Conservation (phyloP, 306 rosid genomes). For the Benincasa hispida region DNA sequence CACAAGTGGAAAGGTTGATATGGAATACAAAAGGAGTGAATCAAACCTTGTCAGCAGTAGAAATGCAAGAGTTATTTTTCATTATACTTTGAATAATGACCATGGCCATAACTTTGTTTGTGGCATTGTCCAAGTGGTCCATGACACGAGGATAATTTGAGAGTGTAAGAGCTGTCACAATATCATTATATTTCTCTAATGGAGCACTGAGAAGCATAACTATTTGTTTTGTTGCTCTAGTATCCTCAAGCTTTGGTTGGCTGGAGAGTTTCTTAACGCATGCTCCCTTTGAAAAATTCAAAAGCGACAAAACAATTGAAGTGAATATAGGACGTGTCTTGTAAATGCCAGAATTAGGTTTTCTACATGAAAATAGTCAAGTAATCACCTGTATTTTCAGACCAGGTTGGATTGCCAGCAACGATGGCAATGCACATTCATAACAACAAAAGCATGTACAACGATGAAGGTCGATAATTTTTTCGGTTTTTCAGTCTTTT, state of each 20-base stretch:
- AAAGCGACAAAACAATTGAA: not conserved
- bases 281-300: conserved; percentile 21
- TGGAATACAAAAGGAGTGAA: conserved; percentile 2
- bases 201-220: conserved; percentile 38
- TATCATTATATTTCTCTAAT: conserved; percentile 34
- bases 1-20: not conserved
- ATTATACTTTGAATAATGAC: conserved; percentile 37
- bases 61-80: conserved; percentile 32
- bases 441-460: not conserved
- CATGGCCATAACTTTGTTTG: conserved; percentile 43
- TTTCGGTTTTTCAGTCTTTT: not conserved
- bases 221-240: conserved; percentile 30
- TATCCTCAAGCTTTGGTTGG: conserved; percentile 23
- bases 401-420: not conserved
- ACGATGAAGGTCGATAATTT: not conserved
- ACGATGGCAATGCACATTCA: not conserved
- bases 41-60: conserved; percentile 37
- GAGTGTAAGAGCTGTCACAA: conserved; percentile 38
- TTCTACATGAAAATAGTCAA: not conserved
- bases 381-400: not conserved
- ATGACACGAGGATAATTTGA: conserved; percentile 41
- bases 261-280: conserved; percentile 31
- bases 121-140: conserved; percentile 35
- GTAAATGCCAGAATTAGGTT: not conserved
- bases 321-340: not conserved